These are phyloP conservation scores for Arthrobotrys conoides DNA, from an alignment of 2,329 filamentous ascomycete species.

Conservation along the genomic window DNA sequence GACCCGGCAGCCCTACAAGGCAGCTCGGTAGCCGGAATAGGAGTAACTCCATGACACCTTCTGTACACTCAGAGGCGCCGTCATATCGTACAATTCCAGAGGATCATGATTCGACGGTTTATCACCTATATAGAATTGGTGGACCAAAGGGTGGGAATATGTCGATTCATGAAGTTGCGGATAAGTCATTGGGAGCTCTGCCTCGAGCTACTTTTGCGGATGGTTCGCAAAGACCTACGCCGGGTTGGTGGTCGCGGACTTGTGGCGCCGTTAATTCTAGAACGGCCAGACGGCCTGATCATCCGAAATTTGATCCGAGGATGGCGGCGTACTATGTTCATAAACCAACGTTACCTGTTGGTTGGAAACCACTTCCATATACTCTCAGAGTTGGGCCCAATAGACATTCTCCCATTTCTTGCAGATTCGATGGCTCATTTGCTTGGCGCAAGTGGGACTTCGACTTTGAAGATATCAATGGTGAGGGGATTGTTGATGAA, in stretches of 20 bases:
- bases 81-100: constrained; percentile 59
- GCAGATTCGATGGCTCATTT: constrained; percentile 43
- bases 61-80: constrained; percentile 48
- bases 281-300: constrained; percentile 40
- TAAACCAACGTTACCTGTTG: constrained; percentile 28
- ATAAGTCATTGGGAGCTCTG: constrained; percentile 40
- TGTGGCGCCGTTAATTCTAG: constrained; percentile 19
- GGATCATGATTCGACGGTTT: constrained; percentile 51
- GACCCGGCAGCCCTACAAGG: constrained; percentile 34
- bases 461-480: constrained; percentile 59
- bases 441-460: constrained; percentile 56
- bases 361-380: constrained; percentile 21
- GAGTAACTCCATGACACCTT: constrained; percentile 54
- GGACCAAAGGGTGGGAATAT: constrained; percentile 30
- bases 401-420: constrained; percentile 48
- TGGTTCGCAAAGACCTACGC: constrained; percentile 33
- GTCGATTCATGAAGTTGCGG: constrained; percentile 43
- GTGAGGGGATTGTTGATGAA: constrained; percentile 56
- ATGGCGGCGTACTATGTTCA: constrained; percentile 54
- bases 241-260: constrained; percentile 45
- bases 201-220: constrained; percentile 50
- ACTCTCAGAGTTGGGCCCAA: constrained; percentile 53
- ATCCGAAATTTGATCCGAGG: constrained; percentile 52
- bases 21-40: constrained; percentile 12
- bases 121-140: constrained; percentile 48